Evolutionary conservation across 768 basidiomycete genomes (phyloP), one percentile per base, ranked within the genome.

Genomic region (Lentinula sp.): DNA sequence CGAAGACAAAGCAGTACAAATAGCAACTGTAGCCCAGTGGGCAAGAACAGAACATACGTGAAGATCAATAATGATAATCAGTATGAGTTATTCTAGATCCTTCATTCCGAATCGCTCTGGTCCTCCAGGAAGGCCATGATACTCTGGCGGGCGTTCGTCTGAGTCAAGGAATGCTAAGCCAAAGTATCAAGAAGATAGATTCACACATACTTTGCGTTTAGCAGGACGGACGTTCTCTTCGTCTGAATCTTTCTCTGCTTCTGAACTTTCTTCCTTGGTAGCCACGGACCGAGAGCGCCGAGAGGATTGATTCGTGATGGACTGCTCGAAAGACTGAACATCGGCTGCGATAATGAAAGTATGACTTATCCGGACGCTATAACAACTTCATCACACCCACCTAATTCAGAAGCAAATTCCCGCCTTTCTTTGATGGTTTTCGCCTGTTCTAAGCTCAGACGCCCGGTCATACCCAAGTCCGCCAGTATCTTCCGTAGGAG

Each of bases 391-490:
- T 42, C 18, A 2, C 31, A 50, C 31, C 35, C 65, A 95, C 93
- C 81, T 18, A 94, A 78, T 68, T 95, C 92, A 62, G 91, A 78
- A 23, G 83, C 87, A 5, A 93, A 70, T 69, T 95, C 95, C 49
- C 92, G 77, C 67, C 83, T 83, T 70, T 78, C 83, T 62, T 80
- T 88, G 65, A 95, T 88, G 3, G 77, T 74, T 65, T 84, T 90
- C 4, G 93, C 94, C 73, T 95, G 88, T 57, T 91, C 92, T 67
- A 92, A 66, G 62, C 84, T 93, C 67, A 86, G 76, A 23, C 87
- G 81, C 1, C 90, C 89, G 0, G 77, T 82, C 91, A 95, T 95
- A 1, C 93, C 93, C 34, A 94, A 77, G 4, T 86, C 88, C 28
- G 75, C 68, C 7, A 94, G 77, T 11, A 89, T 86, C 61, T 80